Conservation (phyloP, 768 basidiomycete species). For the Lactarius psammicola region DNA sequence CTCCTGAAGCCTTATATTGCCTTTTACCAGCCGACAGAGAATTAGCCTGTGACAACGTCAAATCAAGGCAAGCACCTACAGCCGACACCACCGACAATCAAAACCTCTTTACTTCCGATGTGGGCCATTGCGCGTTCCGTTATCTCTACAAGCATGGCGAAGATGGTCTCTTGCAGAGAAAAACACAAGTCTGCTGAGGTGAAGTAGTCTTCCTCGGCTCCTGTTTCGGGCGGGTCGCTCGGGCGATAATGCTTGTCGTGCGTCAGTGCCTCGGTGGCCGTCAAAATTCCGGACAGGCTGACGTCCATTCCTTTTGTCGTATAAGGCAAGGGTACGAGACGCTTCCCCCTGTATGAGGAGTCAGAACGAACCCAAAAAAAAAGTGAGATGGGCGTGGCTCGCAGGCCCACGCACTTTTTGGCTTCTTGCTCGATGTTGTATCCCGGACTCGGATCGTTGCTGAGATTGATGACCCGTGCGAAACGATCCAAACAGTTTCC, state of each 20-base stretch:
- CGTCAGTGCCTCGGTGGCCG: slow-evolving; percentile 85
- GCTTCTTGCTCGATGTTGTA: slow-evolving; percentile 98
- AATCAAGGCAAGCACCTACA: slow-evolving; percentile 54
- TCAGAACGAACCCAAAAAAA: slow-evolving; percentile 13
- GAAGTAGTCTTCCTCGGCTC: slow-evolving; percentile 63
- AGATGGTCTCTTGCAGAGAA: slow-evolving; percentile 94
- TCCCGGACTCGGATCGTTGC: slow-evolving; percentile 94
- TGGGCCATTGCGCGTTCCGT: slow-evolving; percentile 99
- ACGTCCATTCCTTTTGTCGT: slow-evolving; percentile 99
- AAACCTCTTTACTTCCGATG: slow-evolving; percentile 91
- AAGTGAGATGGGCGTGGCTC: background rate
- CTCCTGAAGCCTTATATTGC: slow-evolving; percentile 89
- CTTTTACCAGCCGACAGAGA: slow-evolving; percentile 40
- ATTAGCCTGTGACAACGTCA: background rate
- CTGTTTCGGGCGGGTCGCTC: slow-evolving; percentile 38
- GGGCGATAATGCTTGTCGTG: slow-evolving; percentile 78
- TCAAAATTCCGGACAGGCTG: slow-evolving; percentile 91
- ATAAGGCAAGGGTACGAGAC: slow-evolving; percentile 83
- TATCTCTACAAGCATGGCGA: slow-evolving; percentile 98
- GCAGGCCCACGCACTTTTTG: slow-evolving; percentile 58
- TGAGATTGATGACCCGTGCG: slow-evolving; percentile 88
- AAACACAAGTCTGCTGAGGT: slow-evolving; percentile 97
- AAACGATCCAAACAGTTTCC: slow-evolving; percentile 98
- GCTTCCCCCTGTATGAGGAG: slow-evolving; percentile 61
- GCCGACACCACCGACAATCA: slow-evolving; percentile 99